Base-by-base conservation (phyloP, 2,329 filamentous ascomycete genomes). In the Aspergillus ustus region DNA sequence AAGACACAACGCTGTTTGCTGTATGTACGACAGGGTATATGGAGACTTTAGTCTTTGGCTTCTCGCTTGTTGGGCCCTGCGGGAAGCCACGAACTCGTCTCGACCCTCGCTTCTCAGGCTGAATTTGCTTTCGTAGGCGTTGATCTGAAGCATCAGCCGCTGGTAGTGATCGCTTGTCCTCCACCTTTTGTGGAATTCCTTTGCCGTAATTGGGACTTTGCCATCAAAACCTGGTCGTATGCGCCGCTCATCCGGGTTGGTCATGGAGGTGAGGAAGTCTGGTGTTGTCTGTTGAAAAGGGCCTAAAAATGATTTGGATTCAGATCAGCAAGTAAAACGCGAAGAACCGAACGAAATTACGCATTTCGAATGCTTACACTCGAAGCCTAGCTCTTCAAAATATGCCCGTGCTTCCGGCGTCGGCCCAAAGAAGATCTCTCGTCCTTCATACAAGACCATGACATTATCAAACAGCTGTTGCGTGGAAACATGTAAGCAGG, bases 191-290 rank as follows among this genome's bases (percentile, higher is more conserved):
- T 19, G 89, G 66, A 92, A 91, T 2, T 91, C 89, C 31, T 90
- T 87, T 0, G 89, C 80, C 0, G 88, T 90, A 2, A 87, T 81
- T 0, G 90, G 90, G 0, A 89, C 85, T 51, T 77, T 78, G 60
- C 46, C 22, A 19, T 63, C 63, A 25, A 83, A 87, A 0, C 88
- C 89, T 1, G 78, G 66, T 3, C 79, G 78, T 0, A 84, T 74
- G 22, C 78, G 74, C 40, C 89, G 80, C 73, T 91, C 88, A 0
- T 74, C 68, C 0, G 87, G 84, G 66, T 87, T 89, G 0, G 89
- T 90, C 49, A 63, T 55, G 2, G 61, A 63, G 7, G 61, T 63
- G 31, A 63, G 17, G 19, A 63, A 63, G 44, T 63, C 61, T 4
- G 45, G 22, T 1, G 57, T 57, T 1, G 52, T 57, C 46, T 63